Evolutionary conservation across 192 early-diverging fungal genomes (phyloP).

Genomic region (Obelidium mucronatum): DNA sequence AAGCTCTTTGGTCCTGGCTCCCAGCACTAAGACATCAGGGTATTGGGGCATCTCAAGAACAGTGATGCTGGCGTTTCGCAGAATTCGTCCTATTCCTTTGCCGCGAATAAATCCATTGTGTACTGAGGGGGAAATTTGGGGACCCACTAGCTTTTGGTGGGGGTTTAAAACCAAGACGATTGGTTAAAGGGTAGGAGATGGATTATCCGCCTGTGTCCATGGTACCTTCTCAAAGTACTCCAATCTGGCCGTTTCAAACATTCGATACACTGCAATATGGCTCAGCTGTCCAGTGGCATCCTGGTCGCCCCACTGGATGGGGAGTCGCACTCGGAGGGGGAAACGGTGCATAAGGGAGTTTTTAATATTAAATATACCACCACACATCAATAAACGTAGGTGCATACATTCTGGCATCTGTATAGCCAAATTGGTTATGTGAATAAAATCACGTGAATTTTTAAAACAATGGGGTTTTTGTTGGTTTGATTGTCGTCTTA

Average conservation of each 20-base stretch:
- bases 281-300: conserved; percentile 16
- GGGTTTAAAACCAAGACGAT: no score
- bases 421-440: no score
- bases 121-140: conserved; percentile 18
- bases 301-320: conserved; percentile 29
- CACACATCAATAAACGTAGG: no score
- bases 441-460: neutral
- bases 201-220: no score
- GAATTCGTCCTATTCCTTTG: conserved; percentile 37
- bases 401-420: no score
- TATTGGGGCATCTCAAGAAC: neutral
- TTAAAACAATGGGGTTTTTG: neutral
- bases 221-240: conserved; percentile 36
- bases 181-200: no score
- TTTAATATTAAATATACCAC: no score
- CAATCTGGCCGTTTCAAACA: conserved; percentile 31
- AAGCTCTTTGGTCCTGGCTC: conserved; percentile 12
- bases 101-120: conserved; percentile 29
- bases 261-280: conserved; percentile 4
- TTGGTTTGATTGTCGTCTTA: no score
- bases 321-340: conserved; percentile 6
- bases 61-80: conserved; percentile 10
- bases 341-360: neutral
- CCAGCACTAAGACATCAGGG: conserved; percentile 23
- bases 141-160: conserved; percentile 9